Base-by-base conservation (phyloP, 1,139 yeast genomes). In the Geotrichum phurueaensis region DNA sequence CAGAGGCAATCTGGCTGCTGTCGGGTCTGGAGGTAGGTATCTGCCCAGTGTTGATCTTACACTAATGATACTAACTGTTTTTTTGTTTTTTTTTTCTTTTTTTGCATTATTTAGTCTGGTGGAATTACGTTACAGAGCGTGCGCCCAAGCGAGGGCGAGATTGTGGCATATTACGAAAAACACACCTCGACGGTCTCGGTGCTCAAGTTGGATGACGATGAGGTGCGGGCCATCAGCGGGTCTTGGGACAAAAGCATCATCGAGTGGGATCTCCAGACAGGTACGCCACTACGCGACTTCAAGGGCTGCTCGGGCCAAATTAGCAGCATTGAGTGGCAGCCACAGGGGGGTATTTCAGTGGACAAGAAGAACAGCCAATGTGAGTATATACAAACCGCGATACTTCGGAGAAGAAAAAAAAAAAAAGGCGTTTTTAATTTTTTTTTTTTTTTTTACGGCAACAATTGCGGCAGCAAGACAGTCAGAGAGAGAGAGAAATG, bases 251-350 rank as follows among this genome's bases (percentile, higher is more conserved):
- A 84, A 70, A 69, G 70, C 2, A 68, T 76, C 2, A 76, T 86
- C 27, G 83, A 86, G 66, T 92, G 98, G 97, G 99, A 94, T 74
- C 76, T 95, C 58, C 81, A 88, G 65, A 82, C 87, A 0, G 97
- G 98, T 1, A 77, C 79, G 53, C 75, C 81, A 36, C 70, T 79
- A 1, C 68, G 76, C 22, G 68, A 77, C 36, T 89, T 79, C 68
- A 68, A 60, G 7, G 75, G 75, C 4, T 79, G 84, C 54, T 79
- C 88, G 0, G 94, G 97, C 1, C 98, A 94, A 71, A 79, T 94
- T 1, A 85, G 96, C 7, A 81, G 86, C 59, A 71, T 94, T 23
- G 89, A 87, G 64, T 87, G 83, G 77, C 82, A 97, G 68, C 98
- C 99, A 0, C 69, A 76, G 9, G 91, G 87, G 0, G 84, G 89